Base-by-base conservation (phyloP, 305 asterid species). In the Plantago coronopus region DNA sequence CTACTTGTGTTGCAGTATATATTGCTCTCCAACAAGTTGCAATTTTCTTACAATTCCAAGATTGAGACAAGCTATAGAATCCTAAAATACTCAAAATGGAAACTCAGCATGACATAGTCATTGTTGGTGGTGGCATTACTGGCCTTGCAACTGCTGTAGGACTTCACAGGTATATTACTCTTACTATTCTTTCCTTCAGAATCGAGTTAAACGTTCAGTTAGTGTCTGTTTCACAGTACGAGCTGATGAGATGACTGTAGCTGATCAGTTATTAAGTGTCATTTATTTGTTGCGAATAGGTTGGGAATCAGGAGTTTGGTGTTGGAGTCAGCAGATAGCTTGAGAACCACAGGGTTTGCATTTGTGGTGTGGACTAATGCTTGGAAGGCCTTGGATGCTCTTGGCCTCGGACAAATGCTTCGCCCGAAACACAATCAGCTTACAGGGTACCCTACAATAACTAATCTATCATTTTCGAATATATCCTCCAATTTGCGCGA, bases 341-440 rank as follows among this genome's bases (percentile, higher is more conserved):
- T 83, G 61, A 74, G 84, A 68, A 57, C 72, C 17, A 62, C 83
- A 8, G 81, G 84, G 43, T 74, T 73, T 76, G 78, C 71, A 47
- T 25, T 77, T 23, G 59, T 47, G 1, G 60, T 74, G 49, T 83
- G 75, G 77, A 65, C 72, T 6, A 77, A 74, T 58, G 76, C 75
- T 54, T 77, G 86, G 94, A 87, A 64, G 70, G 88, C 95, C 1
- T 31, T 84, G 34, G 95, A 87, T 48, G 95, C 88, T 12, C 51
- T 87, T 19, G 79, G 74, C 15, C 13, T 87, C 25, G 86, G 75
- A 44, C 67, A 78, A 21, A 21, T 51, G n/a, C 82, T 83, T 64
- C 72, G 89, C 20, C 56, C 44, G 6, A 72, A 67, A 38, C 64
- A 69, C 68, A 50, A 16, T 18, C 50, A 60, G 54, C 59, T 78